Conservation (phyloP, 768 basidiomycete species). For the Serendipita sp. region DNA sequence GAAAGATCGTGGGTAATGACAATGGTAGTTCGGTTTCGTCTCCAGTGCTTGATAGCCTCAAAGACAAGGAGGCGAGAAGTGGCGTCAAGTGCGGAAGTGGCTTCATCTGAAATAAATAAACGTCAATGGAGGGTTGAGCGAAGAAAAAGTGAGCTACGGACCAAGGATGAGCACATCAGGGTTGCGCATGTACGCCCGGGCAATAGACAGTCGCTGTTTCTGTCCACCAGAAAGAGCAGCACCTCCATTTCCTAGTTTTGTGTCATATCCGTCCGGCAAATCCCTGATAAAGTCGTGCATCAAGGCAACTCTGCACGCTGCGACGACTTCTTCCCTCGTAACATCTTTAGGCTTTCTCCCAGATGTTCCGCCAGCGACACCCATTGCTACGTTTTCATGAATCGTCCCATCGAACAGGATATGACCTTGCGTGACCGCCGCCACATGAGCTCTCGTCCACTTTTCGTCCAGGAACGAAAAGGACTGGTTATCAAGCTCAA, state of each 20-base stretch:
- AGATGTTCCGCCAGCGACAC: slow-evolving; percentile 32
- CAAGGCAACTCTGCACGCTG: slow-evolving; percentile 70
- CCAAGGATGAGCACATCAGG: slow-evolving; percentile 84
- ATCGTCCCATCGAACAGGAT: slow-evolving; percentile 68
- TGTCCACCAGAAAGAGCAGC: slow-evolving; percentile 81
- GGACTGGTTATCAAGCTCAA: slow-evolving; percentile 71
- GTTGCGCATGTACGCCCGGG: slow-evolving; percentile 69
- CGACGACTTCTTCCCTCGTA: slow-evolving; percentile 52
- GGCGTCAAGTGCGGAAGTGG: slow-evolving; percentile 52
- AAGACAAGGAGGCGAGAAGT: slow-evolving; percentile 78
- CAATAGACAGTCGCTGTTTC: slow-evolving; percentile 78
- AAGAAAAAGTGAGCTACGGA: slow-evolving; percentile 26
- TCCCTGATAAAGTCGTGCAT: slow-evolving; percentile 76
- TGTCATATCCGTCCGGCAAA: slow-evolving; percentile 82
- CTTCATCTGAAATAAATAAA: slow-evolving; percentile 25
- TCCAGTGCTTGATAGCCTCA: slow-evolving; percentile 44
- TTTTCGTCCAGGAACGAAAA: slow-evolving; percentile 53
- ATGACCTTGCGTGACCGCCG: slow-evolving; percentile 62
- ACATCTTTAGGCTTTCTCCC: slow-evolving; percentile 33
- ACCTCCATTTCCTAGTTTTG: slow-evolving; percentile 57
- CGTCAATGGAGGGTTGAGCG: background rate
- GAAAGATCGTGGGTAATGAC: slow-evolving; percentile 93
- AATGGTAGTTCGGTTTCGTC: slow-evolving; percentile 68
- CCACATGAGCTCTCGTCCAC: slow-evolving; percentile 57
- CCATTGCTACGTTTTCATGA: slow-evolving; percentile 78